Conservation (phyloP, 805 yeast species). For the Millerozyma miso region DNA sequence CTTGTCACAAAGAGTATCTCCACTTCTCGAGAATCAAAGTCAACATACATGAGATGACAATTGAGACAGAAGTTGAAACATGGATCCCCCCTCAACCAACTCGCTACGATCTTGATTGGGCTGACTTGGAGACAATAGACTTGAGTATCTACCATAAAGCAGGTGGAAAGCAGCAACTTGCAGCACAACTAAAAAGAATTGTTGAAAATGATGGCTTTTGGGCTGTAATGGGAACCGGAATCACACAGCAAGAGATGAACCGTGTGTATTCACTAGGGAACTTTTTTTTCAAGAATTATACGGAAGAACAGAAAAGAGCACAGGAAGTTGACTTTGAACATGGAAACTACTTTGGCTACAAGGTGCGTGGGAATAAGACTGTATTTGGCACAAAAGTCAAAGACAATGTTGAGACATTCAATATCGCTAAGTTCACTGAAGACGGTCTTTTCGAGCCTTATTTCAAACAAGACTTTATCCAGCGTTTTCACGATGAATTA, state of each 20-base stretch:
- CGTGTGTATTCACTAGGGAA: constrained; percentile 24
- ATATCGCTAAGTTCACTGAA: constrained; percentile 29
- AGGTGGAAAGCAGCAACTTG: constrained; percentile 23
- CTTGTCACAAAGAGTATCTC: no score
- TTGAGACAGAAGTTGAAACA: constrained; percentile 7
- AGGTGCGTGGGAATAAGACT: constrained; percentile 25
- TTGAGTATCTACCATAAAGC: constrained; percentile 22
- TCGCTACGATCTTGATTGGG: constrained; percentile 25
- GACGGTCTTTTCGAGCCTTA: constrained; percentile 15
- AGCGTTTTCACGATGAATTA: constrained; percentile 17
- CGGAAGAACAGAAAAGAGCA: constrained; percentile 21
- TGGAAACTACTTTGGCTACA: constrained; percentile 32
- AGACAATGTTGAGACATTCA: constrained; percentile 28
- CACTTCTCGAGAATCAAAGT: no score
- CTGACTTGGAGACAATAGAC: constrained; percentile 25
- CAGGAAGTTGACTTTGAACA: constrained; percentile 21
- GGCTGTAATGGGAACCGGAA: constrained; percentile 23
- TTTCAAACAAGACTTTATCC: constrained; percentile 18
- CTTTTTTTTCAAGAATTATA: constrained; percentile 21
- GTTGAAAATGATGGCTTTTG: constrained; percentile 29
- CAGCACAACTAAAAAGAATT: constrained; percentile 21
- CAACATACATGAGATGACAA: constrained; percentile 9
- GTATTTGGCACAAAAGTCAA: constrained; percentile 25
- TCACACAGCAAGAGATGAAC: constrained; percentile 20
- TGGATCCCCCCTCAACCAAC: constrained; percentile 27